phyloP scores from a whole-genome alignment of 305 asterid genomes.

The Rubia peregrina region DNA sequence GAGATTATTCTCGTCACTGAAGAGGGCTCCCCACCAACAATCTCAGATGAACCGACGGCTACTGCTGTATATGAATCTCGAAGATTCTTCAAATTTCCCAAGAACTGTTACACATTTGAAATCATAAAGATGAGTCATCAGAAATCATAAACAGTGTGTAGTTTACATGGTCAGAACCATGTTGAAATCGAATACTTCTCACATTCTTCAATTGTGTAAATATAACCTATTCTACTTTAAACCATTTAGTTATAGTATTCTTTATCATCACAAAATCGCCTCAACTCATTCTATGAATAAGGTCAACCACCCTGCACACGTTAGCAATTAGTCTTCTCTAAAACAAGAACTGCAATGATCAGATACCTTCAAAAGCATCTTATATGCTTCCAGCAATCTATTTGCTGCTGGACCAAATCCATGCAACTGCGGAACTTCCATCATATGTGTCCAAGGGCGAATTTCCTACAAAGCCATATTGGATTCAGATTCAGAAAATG shows the following conservation, averaged over 20 bases:
- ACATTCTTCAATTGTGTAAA: not conserved
- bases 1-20: slow-evolving; percentile 87
- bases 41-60: slow-evolving; percentile 78
- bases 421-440: slow-evolving; percentile 98
- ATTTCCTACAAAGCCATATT: slow-evolving; percentile 53
- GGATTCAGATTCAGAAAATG: not conserved
- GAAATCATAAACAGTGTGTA: not conserved
- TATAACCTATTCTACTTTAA: not conserved
- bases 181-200: not conserved
- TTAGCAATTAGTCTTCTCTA: not conserved
- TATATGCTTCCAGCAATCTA: slow-evolving; percentile 88
- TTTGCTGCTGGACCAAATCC: slow-evolving; percentile 99
- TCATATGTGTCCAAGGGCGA: slow-evolving; percentile 99
- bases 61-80: slow-evolving; percentile 95
- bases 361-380: slow-evolving; percentile 93
- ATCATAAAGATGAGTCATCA: slow-evolving; percentile 10
- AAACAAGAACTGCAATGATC: slow-evolving; percentile 2
- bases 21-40: slow-evolving; percentile 86
- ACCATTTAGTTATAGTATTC: not conserved
- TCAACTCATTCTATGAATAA: not conserved
- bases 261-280: not conserved
- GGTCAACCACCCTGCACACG: not conserved
- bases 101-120: slow-evolving; percentile 43
- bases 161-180: not conserved
- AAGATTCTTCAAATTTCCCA: slow-evolving; percentile 93